These are phyloP conservation scores for Mercurialis annua DNA, from an alignment of 345 rosid genomes.

Conservation along the genomic window DNA sequence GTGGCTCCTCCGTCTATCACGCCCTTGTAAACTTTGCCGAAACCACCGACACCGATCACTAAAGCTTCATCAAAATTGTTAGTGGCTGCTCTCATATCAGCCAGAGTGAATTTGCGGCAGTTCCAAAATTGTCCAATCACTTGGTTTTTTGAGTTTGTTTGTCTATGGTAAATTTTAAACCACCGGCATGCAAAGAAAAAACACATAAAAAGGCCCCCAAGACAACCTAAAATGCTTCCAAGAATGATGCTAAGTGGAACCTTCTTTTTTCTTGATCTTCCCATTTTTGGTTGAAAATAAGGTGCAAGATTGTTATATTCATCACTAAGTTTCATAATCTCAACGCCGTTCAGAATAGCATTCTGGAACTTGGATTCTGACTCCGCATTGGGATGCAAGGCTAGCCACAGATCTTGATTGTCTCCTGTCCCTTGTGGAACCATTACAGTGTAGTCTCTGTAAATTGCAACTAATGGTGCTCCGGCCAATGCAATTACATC, in stretches of 20 bases:
- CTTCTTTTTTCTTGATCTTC: not conserved
- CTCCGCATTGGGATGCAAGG: not conserved
- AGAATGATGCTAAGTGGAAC: not conserved
- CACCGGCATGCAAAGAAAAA: not conserved
- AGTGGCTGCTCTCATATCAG: slow-evolving; percentile 8
- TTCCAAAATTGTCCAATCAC: not conserved
- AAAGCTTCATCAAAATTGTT: slow-evolving; percentile 8
- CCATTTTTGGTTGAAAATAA: not conserved
- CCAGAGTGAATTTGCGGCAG: not conserved
- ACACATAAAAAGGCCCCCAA: not conserved
- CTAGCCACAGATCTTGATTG: not conserved
- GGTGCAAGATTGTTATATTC: slow-evolving; percentile 5
- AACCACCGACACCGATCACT: slow-evolving; percentile 13
- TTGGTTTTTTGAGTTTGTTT: not conserved
- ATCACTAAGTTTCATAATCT: slow-evolving; percentile 15
- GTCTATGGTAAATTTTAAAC: not conserved
- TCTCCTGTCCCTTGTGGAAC: not conserved
- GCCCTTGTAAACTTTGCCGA: slow-evolving; percentile 17
- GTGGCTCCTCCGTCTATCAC: not conserved
- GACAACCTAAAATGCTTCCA: not conserved
- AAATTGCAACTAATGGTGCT: not conserved
- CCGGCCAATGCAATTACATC: slow-evolving; percentile 10
- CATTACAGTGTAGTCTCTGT: not conserved
- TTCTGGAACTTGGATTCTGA: not conserved
- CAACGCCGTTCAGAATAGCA: slow-evolving; percentile 13